A percentile compares a stretch with the other conserved stretches of the same genome.
These are phyloP conservation scores for Exophiala aquamarina DNA, from an alignment of 2,329 filamentous ascomycete species.

Conservation along the genomic window DNA sequence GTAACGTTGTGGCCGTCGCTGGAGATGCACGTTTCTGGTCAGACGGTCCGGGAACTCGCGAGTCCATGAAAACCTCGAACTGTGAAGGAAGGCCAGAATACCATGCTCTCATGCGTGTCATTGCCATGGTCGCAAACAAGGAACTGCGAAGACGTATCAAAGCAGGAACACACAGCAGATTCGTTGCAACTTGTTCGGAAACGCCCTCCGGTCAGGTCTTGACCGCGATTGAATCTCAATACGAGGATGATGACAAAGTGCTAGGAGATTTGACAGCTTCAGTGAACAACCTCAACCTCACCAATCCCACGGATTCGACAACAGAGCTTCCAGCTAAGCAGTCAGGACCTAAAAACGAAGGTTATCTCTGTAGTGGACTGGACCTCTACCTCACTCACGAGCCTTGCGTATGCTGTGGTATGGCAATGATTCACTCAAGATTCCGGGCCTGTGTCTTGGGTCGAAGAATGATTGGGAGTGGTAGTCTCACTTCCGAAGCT, in stretches of 20 bases:
- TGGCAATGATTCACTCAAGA: constrained; percentile 91
- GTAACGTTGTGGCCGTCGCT: constrained; percentile 43
- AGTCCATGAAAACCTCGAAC: constrained; percentile 9
- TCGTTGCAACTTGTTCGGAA: constrained; percentile 27
- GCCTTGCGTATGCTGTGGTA: constrained; percentile 93
- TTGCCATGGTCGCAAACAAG: constrained; percentile 43
- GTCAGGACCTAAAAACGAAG: constrained; percentile 62
- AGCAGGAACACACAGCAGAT: constrained; percentile 25
- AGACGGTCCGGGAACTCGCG: constrained; percentile 7
- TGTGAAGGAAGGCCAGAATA: constrained; percentile 44
- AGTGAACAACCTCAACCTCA: constrained; percentile 16
- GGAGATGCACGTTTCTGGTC: constrained; percentile 42
- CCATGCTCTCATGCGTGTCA: constrained; percentile 47
- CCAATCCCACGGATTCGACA: neutral
- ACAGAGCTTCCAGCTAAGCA: constrained; percentile 12
- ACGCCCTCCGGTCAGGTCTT: constrained; percentile 27
- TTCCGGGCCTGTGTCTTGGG: constrained; percentile 85
- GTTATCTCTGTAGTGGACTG: constrained; percentile 90
- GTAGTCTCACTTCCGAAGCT: constrained; percentile 69
- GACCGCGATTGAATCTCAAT: constrained; percentile 24
- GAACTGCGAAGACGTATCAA: constrained; percentile 34
- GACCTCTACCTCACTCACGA: constrained; percentile 95
- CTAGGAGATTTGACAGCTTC: constrained; percentile 17
- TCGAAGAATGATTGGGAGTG: constrained; percentile 74
- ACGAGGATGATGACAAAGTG: constrained; percentile 20